Evolutionary conservation across 2,329 filamentous ascomycete species (phyloP).

Genomic region (Colletotrichum sp.): DNA sequence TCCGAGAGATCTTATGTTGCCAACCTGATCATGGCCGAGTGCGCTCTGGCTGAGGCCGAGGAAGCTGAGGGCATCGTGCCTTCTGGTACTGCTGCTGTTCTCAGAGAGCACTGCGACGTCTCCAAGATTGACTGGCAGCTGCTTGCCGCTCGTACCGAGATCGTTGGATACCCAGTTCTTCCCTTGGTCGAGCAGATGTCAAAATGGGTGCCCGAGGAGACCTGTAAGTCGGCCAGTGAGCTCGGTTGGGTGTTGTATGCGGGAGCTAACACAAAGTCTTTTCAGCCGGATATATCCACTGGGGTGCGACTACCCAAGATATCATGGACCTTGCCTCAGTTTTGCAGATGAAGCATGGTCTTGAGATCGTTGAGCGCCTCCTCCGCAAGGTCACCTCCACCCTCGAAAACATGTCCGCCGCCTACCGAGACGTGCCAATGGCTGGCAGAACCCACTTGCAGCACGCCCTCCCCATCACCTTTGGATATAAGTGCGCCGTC

Average conservation of each 20-base stretch:
- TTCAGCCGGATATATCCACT: constrained; percentile 52
- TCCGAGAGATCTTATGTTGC: constrained; percentile 53
- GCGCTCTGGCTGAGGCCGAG: constrained; percentile 56
- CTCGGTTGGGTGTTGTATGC: too few species aligned
- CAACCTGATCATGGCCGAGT: constrained; percentile 54
- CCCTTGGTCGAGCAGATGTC: constrained; percentile 54
- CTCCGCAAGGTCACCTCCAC: constrained; percentile 46
- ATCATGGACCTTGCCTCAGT: constrained; percentile 62
- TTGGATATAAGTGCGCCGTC: constrained; percentile 63
- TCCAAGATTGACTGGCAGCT: constrained; percentile 25
- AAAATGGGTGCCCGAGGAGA: constrained; percentile 34
- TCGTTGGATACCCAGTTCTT: constrained; percentile 59
- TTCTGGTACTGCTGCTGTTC: constrained; percentile 32
- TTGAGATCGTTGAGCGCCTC: constrained; percentile 50
- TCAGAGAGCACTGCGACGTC: constrained; percentile 37
- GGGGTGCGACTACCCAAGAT: constrained; percentile 65
- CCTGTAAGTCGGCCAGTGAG: constrained; percentile 23
- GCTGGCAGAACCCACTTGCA: constrained; percentile 63
- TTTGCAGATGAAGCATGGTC: constrained; percentile 56
- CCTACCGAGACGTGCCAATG: constrained; percentile 59
- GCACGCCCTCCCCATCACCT: constrained; percentile 61
- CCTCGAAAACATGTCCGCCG: constrained; percentile 44
- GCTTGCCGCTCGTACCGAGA: constrained; percentile 55
- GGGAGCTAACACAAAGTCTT: not conserved
- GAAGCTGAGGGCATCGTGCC: constrained; percentile 52